phyloP scores from a whole-genome alignment of 192 early-diverging fungal species.

The Lunasporangiospora selenospora region DNA sequence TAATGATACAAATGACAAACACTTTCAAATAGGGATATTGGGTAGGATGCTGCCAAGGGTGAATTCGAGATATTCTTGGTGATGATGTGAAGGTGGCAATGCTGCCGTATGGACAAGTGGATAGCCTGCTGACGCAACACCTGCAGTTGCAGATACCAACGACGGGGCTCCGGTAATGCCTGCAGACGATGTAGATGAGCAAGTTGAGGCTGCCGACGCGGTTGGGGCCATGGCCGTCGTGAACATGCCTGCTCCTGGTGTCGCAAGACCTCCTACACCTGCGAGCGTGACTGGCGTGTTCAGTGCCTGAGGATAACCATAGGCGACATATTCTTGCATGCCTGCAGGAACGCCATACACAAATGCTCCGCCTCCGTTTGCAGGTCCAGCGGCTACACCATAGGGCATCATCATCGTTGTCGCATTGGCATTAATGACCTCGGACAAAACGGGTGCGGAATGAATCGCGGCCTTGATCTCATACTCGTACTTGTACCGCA shows the following conservation, averaged over 20 bases:
- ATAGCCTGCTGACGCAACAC: constrained; percentile 10
- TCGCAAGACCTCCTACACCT: background rate
- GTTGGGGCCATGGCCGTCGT: constrained; percentile 16
- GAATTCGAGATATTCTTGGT: constrained; percentile 44
- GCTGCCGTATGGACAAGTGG: constrained; percentile 37
- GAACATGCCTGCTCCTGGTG: constrained; percentile 8
- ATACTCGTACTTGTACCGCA: constrained; percentile 47
- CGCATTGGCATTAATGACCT: constrained; percentile 35
- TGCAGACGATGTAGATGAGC: constrained; percentile 2
- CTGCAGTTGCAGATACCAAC: background rate
- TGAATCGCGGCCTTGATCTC: constrained; percentile 48
- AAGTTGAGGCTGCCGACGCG: constrained; percentile 1
- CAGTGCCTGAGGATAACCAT: constrained; percentile 28
- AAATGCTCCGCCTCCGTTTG: too few species aligned
- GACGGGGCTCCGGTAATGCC: too few species aligned
- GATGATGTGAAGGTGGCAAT: constrained; percentile 43
- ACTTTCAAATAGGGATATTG: constrained; percentile 20
- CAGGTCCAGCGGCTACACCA: too few species aligned
- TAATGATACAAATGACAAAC: background rate
- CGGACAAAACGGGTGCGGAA: constrained; percentile 34
- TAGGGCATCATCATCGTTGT: constrained; percentile 27
- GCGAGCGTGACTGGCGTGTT: constrained; percentile 32
- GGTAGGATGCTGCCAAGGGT: constrained; percentile 30
- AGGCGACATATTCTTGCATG: constrained; percentile 22
- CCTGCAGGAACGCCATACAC: constrained; percentile 13